These are phyloP conservation scores for Durusdinium trenchii DNA, from an alignment of 73 alveolate species.

Conservation along the genomic window DNA sequence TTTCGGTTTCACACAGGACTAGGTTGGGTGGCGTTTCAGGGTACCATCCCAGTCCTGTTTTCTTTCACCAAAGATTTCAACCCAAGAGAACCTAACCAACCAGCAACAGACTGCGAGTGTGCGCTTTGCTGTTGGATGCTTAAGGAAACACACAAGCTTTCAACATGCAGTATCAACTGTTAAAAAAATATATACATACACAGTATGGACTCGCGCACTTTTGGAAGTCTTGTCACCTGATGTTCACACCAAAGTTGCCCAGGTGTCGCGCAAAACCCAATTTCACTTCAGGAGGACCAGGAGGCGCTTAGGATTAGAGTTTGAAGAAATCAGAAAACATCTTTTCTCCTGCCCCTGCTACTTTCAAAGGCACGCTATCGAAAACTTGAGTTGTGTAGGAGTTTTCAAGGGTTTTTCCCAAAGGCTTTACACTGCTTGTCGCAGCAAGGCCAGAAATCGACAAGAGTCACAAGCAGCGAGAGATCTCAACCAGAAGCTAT, in stretches of 20 bases:
- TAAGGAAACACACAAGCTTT: too few species aligned
- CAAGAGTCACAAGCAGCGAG: constrained; percentile 91
- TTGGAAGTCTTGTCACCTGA: neutral
- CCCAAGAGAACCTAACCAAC: too few species aligned
- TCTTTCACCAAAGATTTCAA: too few species aligned
- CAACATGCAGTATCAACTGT: too few species aligned
- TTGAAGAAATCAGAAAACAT: too few species aligned
- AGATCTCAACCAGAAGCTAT: constrained; percentile 65
- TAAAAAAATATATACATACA: too few species aligned
- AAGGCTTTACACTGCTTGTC: neutral
- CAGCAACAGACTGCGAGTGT: too few species aligned
- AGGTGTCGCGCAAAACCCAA: constrained; percentile 96
- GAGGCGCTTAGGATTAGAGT: constrained; percentile 96
- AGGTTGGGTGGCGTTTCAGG: too few species aligned
- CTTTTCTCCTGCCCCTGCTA: too few species aligned
- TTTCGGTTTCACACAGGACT: too few species aligned
- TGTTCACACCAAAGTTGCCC: neutral
- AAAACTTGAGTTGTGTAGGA: neutral
- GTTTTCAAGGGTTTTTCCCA: neutral
- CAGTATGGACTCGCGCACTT: neutral
- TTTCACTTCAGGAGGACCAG: constrained; percentile 98
- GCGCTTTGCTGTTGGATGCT: too few species aligned
- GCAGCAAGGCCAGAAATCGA: constrained; percentile 62
- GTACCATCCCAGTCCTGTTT: too few species aligned
- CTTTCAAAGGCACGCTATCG: neutral